phyloP scores from a whole-genome alignment of 148 eudicot genomes.

The Oxyria digyna region DNA sequence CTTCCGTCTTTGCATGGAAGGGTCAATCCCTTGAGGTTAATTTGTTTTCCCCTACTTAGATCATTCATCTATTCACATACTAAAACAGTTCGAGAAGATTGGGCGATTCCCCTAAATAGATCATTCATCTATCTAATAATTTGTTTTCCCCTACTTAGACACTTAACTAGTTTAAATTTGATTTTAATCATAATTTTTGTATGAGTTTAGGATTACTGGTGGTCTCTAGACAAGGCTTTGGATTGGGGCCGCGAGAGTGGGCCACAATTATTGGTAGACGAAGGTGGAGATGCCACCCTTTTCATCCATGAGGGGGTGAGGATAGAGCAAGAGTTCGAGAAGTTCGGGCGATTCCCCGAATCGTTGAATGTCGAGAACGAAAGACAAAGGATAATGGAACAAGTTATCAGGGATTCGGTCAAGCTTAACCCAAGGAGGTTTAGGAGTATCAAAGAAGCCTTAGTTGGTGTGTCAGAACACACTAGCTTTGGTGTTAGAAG shows the following conservation, averaged over 20 bases:
- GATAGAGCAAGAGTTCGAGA: conserved; percentile 42
- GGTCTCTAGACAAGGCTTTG: conserved; percentile 84
- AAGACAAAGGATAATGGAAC: not conserved
- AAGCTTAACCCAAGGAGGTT: not conserved
- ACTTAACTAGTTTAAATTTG: too few relatives aligned
- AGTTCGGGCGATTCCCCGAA: too few relatives aligned
- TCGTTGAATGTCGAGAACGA: too few relatives aligned
- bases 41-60: too few relatives aligned
- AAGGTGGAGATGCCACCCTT: conserved; percentile 79
- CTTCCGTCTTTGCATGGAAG: conserved; percentile 92
- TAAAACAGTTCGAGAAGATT: too few relatives aligned
- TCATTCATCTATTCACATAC: too few relatives aligned
- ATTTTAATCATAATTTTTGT: too few relatives aligned
- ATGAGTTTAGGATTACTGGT: conserved; percentile 65
- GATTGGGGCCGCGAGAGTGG: conserved; percentile 88
- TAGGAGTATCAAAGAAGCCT: not conserved
- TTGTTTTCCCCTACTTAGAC: too few relatives aligned
- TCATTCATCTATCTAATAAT: too few relatives aligned
- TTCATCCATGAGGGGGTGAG: conserved; percentile 92
- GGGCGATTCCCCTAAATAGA: too few relatives aligned
- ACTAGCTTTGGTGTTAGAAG: conserved; percentile 94
- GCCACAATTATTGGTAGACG: conserved; percentile 80
- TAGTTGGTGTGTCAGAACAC: conserved; percentile 89
- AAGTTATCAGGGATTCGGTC: not conserved
- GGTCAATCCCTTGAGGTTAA: conserved; percentile 61